Evolutionary conservation across 2,329 filamentous ascomycete genomes (phyloP).

Genomic region (Zasmidium cellare): DNA sequence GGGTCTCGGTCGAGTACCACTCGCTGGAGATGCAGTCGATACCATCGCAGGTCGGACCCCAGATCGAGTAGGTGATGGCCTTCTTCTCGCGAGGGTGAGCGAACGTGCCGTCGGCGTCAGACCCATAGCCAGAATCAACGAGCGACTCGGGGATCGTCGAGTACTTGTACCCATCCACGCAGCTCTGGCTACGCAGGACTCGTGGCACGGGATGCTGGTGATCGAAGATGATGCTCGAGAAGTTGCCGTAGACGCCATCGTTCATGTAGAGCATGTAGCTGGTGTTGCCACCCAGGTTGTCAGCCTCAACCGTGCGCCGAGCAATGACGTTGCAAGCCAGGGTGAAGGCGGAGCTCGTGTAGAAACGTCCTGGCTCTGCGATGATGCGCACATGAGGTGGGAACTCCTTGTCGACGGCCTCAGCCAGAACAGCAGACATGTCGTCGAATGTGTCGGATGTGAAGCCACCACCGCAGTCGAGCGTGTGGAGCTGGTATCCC

Average conservation of each 20-base stretch:
- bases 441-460: slow-evolving; percentile 85
- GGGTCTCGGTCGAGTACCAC: slow-evolving; percentile 70
- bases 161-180: slow-evolving; percentile 34
- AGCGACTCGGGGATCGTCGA: slow-evolving; percentile 17
- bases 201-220: slow-evolving; percentile 89
- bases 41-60: slow-evolving; percentile 96
- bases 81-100: slow-evolving; percentile 33
- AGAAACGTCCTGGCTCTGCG: slow-evolving; percentile 94
- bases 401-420: slow-evolving; percentile 84
- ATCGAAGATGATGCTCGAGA: slow-evolving; percentile 98
- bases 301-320: slow-evolving; percentile 80
- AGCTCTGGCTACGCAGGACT: slow-evolving; percentile 55
- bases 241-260: slow-evolving; percentile 97
- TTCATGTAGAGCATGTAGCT: slow-evolving; percentile 98
- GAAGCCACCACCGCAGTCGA: slow-evolving; percentile 95
- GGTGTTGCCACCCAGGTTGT: slow-evolving; percentile 55
- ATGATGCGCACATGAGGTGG: slow-evolving; percentile 82
- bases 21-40: slow-evolving; percentile 91
- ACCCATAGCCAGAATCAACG: slow-evolving; percentile 36
- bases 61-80: slow-evolving; percentile 82
- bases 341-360: slow-evolving; percentile 89
- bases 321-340: slow-evolving; percentile 95
- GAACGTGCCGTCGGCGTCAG: slow-evolving; percentile 45
- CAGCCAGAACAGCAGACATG: slow-evolving; percentile 79
- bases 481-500: slow-evolving; percentile 79